Conservation (phyloP, 345 rosid species). For the Erucastrum elatum region DNA sequence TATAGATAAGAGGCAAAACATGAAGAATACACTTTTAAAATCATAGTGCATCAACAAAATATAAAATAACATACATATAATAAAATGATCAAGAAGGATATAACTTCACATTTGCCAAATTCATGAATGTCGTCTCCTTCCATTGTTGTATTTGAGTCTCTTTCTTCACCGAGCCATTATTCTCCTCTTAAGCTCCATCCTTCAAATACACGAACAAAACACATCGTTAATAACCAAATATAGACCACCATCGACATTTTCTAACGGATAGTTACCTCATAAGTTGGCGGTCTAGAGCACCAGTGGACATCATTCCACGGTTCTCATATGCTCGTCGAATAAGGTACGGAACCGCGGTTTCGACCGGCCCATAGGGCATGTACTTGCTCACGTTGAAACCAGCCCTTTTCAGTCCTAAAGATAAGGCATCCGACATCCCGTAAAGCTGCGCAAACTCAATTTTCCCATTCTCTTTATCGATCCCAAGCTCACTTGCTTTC, state of each 20-base stretch:
- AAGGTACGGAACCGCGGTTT: constrained; percentile 70
- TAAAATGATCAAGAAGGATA: neutral
- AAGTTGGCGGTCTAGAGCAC: constrained; percentile 66
- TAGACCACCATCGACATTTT: neutral
- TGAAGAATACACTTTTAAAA: neutral
- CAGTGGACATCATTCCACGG: constrained; percentile 67
- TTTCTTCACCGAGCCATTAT: constrained; percentile 39
- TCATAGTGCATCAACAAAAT: neutral
- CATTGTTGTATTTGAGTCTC: constrained; percentile 11
- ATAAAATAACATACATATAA: neutral
- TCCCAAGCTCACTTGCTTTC: constrained; percentile 66
- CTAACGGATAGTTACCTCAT: constrained; percentile 47
- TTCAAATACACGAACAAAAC: constrained; percentile 32
- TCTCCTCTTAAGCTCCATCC: constrained; percentile 74
- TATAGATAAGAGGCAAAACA: neutral
- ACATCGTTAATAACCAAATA: constrained; percentile 1
- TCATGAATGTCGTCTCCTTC: constrained; percentile 8
- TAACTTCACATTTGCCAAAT: neutral
- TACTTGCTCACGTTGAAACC: constrained; percentile 91
- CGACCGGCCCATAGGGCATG: constrained; percentile 77
- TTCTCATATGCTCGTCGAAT: constrained; percentile 92
- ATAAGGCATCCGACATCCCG: constrained; percentile 84
- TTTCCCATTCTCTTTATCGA: constrained; percentile 45
- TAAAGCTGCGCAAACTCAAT: constrained; percentile 86
- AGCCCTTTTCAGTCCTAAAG: constrained; percentile 65